phyloP scores from a whole-genome alignment of 2,329 filamentous ascomycete species.

The Phialophora macrospora region DNA sequence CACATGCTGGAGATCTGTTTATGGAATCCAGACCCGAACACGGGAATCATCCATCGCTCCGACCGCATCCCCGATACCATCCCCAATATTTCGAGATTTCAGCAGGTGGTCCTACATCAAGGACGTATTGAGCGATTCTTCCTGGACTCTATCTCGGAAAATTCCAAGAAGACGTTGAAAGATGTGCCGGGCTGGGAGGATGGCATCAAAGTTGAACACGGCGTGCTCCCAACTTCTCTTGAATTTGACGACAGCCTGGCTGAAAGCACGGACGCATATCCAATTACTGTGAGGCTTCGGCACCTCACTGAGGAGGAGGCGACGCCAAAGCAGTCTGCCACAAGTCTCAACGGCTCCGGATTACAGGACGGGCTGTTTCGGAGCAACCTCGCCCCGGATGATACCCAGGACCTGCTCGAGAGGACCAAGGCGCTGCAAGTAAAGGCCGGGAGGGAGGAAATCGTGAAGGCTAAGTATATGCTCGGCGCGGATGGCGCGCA shows the following conservation, averaged over 20 bases:
- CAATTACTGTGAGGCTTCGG: constrained; percentile 64
- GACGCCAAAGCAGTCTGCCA: constrained; percentile 54
- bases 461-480: constrained; percentile 50
- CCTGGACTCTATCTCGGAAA: constrained; percentile 59
- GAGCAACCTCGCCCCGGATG: constrained; percentile 63
- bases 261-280: constrained; percentile 59
- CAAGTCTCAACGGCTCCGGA: constrained; percentile 42
- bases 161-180: constrained; percentile 43
- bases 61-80: constrained; percentile 68
- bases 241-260: constrained; percentile 54
- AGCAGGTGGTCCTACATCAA: constrained; percentile 71
- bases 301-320: constrained; percentile 64
- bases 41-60: constrained; percentile 60
- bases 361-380: constrained; percentile 62
- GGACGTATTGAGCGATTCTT: constrained; percentile 72
- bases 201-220: constrained; percentile 60
- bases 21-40: constrained; percentile 63
- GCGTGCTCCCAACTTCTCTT: constrained; percentile 58
- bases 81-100: constrained; percentile 65
- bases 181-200: constrained; percentile 14
- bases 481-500: constrained; percentile 72
- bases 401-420: constrained; percentile 59
- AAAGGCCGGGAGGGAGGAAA: constrained; percentile 51
- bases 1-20: constrained; percentile 69
- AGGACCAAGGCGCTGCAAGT: constrained; percentile 48